Evolutionary conservation across 2,329 filamentous ascomycete species (phyloP), one percentile per base, ranked within the genome.

Genomic region (Trichothecium sympodiale): DNA sequence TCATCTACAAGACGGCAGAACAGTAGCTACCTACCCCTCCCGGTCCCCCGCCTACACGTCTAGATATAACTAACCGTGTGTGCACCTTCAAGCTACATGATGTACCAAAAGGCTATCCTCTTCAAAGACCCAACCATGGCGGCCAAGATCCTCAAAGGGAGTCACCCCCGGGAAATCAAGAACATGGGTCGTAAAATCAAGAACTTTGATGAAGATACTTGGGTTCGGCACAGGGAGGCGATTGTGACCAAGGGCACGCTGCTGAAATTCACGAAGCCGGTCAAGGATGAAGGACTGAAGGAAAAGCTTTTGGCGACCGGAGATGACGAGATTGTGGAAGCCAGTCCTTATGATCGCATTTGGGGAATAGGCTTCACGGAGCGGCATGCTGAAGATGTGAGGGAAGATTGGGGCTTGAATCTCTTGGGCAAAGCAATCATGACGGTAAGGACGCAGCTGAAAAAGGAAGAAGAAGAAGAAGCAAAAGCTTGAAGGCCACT

Each of bases 241-340:
- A 69, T 83, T 34, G 79, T 82, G 0, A 60, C 63, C 25, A 59
- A 69, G 13, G 77, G 70, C 3, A 80, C 67, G 36, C 61, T 64
- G 33, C 61, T 67, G 46, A 82, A 82, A 47, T 81, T 81, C 45
- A 71, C 65, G 4, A 45, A 43, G 12, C 56, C 60, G n/a, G 48
- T 61, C 4, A 42, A 49, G 0, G 51, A 54, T 33, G 46, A 45
- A 3, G 53, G 51, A 10, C 38, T 60, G 16, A 45, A 42, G 28
- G 31, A 42, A 10, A 51, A 50, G 30, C 41, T 60, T 28, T 38
- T 60, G 2, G 48, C 41, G 3, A 59, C 55, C 5, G 48, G 53
- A 3, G 44, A 54, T 25, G 40, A 50, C 14, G n/a, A 51, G 29
- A 44, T 59, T 2, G 50, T 47, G 5, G 54, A 58, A 29, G 55